These are phyloP conservation scores for Telfairia occidentalis DNA, from an alignment of 331 rosid genomes.

Conservation along the genomic window DNA sequence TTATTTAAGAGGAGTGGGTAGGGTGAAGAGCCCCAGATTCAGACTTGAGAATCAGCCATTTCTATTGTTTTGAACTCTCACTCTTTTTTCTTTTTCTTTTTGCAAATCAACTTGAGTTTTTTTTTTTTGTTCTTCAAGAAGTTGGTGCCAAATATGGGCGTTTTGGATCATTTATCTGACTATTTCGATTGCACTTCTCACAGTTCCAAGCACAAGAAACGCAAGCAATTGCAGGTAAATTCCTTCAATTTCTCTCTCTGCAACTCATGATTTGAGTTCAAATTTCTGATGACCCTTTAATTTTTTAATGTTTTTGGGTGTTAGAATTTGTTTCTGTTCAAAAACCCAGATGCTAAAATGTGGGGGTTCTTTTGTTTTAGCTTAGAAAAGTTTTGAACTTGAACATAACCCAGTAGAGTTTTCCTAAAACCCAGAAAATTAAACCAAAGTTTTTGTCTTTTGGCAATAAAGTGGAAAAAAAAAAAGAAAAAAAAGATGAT, in stretches of 20 bases:
- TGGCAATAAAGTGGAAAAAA: no score
- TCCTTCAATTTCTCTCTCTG: no score
- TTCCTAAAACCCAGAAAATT: no score
- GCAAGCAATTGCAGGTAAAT: constrained; percentile 62
- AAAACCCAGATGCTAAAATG: neutral
- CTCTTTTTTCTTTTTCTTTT: no score
- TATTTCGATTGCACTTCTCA: constrained; percentile 54
- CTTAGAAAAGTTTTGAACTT: no score
- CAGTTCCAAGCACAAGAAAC: constrained; percentile 28
- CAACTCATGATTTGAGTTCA: neutral
- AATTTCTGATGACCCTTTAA: neutral
- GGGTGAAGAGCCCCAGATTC: neutral
- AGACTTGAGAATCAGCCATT: neutral
- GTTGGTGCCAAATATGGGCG: no score
- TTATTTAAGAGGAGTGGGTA: neutral
- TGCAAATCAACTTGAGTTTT: neutral
- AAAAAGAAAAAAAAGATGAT: neutral
- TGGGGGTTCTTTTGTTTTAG: neutral
- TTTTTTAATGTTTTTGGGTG: no score
- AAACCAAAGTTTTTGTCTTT: no score
- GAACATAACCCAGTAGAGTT: no score
- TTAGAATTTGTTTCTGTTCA: neutral
- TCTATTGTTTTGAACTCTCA: neutral
- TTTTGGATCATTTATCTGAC: constrained; percentile 63
- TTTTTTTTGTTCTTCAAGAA: neutral